Base-by-base conservation (phyloP, 176 grass and related monocot species). In the Eleusine indica region DNA sequence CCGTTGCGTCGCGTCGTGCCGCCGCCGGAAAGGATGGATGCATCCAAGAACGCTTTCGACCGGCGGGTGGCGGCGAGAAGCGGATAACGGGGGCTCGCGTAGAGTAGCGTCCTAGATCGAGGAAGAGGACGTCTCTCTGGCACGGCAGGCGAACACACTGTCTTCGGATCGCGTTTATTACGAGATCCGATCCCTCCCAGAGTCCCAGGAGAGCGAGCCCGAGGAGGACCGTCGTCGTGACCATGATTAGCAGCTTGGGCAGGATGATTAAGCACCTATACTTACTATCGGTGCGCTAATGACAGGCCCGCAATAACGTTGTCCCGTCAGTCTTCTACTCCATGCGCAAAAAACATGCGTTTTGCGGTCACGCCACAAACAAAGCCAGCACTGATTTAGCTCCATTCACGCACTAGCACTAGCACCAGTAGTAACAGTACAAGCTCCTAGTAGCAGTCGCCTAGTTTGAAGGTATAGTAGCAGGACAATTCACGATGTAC, bases 1-100 rank as follows among this genome's bases (percentile, higher is more conserved):
- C n/a, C 9, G 75, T 41, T 35, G 35, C 75, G 56, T 29, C 7
- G 56, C 57, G 14, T 42, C 37, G 9, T 39, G 74, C 54, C 37
- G 74, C 35, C 22, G 54, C 25, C 25, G 25, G 25, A 25, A 25
- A 25, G 25, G 25, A 25, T 25, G 21, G 56, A 61, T 43, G 21
- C 0, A 43, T 77, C 74, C 54, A 62, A 42, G 18, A 3, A 4
- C 74, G 53, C 74, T 61, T 77, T 77, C 56, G 74, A 21, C 74
- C 19, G 38, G 53, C 74, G 19, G 38, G 21, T 17, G 37, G 54
- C 38, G 53, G 52, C 37, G 54, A 42, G 13, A 18, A 52, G 70
- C 11, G 41, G 38, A 38, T 42, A 42, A 17, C 12, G 12, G 10
- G 21, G 73, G 16, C 49, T 7, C 44, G 44, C 44, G 40, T 25